Base-by-base conservation (phyloP, 352 stramenopile species). In the Phytophthora capsici region DNA sequence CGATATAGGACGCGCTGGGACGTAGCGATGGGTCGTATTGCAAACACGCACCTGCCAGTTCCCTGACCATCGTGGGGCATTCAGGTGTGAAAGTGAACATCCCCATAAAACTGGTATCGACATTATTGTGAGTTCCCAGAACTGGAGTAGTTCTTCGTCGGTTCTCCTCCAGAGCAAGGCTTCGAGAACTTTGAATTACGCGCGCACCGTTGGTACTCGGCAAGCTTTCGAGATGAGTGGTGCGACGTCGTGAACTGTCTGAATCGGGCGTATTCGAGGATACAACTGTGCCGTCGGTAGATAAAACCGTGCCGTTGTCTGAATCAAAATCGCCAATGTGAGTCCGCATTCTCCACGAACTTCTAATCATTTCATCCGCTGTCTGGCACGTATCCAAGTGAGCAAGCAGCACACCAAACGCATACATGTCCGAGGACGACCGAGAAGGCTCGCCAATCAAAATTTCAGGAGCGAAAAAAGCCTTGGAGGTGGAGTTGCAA, bases 41-140 rank as follows among this genome's bases (percentile, higher is more conserved):
- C 19, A 93, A 66, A 59, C 84, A 93, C 16, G 78, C 83, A 1
- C 59, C 62, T 47, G 85, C 85, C 32, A 93, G 69, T 25, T 91
- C 80, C 14, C 69, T 66, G 12, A 93, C 69, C 43, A 78, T 71
- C 3, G 62, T 63, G 0, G 85, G 83, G 45, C 85, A 93, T 38
- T 89, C 76, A 1, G 80, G 75, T 16, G 82, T 88, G 59, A 93
- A 91, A n/a, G 71, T 71, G 51, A 93, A 91, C 78, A 84, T 80
- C 6, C 67, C 75, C 54, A 80, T 64, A 30, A 89, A 69, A 23
- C 72, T 86, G 5, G 70, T 84, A 44, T 69, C 71, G 43, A 68
- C 44, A 22, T 72, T 61, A 25, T 69, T 75, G 19, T 63, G 45
- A 16, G 57, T 49, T 14, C 63, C 56, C 22, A 75, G 43, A 19